Evolutionary conservation across 2,329 filamentous ascomycete genomes (phyloP).

Genomic region (Scedosporium minutisporum): DNA sequence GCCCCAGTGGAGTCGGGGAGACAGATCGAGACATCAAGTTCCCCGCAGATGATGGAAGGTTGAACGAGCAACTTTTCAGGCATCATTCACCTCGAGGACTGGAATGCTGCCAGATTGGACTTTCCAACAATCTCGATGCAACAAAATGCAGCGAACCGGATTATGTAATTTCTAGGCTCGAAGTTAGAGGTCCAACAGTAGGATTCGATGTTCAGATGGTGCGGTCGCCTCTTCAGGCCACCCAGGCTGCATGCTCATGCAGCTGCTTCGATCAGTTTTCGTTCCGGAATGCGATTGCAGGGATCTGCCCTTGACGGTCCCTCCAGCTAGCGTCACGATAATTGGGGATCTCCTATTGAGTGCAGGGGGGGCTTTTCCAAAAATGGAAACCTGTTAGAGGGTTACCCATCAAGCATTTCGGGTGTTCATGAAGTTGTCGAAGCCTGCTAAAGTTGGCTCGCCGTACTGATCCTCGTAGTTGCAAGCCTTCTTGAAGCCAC

Average conservation of each 20-base stretch:
- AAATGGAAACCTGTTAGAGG: neutral
- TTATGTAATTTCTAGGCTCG: neutral
- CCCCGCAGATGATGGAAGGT: neutral
- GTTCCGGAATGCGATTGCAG: slow-evolving; percentile 3
- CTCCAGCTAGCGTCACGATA: neutral
- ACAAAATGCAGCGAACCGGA: neutral
- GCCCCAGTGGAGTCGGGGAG: neutral
- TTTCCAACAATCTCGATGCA: neutral
- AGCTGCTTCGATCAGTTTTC: slow-evolving; percentile 5
- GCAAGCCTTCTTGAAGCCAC: too few relatives aligned
- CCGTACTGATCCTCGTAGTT: too few relatives aligned
- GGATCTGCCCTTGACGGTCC: neutral
- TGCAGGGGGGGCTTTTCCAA: neutral
- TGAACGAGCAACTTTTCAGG: neutral
- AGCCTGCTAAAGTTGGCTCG: too few relatives aligned
- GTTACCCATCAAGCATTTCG: neutral
- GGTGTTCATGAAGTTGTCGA: neutral
- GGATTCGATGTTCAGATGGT: neutral
- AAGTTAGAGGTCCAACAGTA: neutral
- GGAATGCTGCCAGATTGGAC: neutral
- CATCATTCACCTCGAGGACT: neutral
- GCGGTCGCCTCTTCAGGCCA: neutral
- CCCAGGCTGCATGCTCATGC: slow-evolving; percentile 3
- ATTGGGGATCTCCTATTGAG: slow-evolving; percentile 1
- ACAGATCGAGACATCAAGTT: neutral